These are phyloP conservation scores for Dendrobium nobile DNA, from an alignment of 106 monocot genomes.

Conservation along the genomic window DNA sequence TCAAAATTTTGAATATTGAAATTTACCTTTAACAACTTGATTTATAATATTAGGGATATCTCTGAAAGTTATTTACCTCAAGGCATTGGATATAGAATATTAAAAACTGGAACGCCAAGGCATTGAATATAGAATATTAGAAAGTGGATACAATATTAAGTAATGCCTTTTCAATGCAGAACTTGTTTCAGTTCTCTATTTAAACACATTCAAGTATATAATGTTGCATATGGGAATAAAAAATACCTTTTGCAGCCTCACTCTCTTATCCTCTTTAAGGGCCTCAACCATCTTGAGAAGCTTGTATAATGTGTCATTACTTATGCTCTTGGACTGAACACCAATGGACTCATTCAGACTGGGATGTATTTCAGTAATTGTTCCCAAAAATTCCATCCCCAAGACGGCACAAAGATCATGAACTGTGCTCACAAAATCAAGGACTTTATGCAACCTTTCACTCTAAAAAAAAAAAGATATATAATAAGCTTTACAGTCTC, in stretches of 20 bases:
- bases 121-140: not conserved
- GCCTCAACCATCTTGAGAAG: slow-evolving; percentile 50
- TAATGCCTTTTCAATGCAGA: not conserved
- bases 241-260: slow-evolving; percentile 70
- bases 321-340: slow-evolving; percentile 82
- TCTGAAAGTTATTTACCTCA: not conserved
- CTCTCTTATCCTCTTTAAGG: slow-evolving; percentile 64
- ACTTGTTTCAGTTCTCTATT: not conserved
- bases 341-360: slow-evolving; percentile 66
- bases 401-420: slow-evolving; percentile 89
- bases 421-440: slow-evolving; percentile 74
- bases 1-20: not conserved
- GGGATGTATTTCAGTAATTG: slow-evolving; percentile 80
- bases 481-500: not conserved
- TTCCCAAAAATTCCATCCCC: slow-evolving; percentile 82
- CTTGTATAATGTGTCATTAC: slow-evolving; percentile 73
- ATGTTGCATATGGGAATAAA: not conserved
- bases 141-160: not conserved
- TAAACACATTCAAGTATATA: not conserved
- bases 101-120: too few relatives aligned
- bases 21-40: not conserved
- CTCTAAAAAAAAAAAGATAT: slow-evolving; percentile 31
- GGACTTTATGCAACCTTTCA: slow-evolving; percentile 74
- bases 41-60: not conserved
- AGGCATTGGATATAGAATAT: not conserved